Conservation (phyloP, 768 basidiomycete genomes). For the Leucocoprinus leucothites region DNA sequence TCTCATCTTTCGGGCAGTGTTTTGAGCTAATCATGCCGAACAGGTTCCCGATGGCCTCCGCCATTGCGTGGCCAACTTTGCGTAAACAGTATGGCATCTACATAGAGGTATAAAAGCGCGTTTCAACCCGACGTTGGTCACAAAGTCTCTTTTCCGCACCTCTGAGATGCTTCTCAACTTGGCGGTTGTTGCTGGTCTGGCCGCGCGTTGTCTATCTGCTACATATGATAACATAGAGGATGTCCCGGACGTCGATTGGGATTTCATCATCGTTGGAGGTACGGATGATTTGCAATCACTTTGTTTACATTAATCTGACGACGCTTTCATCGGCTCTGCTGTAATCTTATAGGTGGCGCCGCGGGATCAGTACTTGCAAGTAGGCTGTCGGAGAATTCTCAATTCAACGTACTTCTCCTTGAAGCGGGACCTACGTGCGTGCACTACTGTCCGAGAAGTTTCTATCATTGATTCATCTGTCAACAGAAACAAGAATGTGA, state of each 20-base stretch:
- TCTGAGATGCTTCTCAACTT: not conserved
- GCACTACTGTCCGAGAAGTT: not conserved
- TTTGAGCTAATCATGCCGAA: no score
- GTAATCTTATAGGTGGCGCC: conserved; percentile 17
- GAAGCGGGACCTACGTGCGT: conserved; percentile 22
- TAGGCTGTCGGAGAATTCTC: conserved; percentile 19
- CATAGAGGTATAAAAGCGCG: no score
- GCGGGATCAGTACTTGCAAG: conserved; percentile 26
- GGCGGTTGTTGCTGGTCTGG: not conserved
- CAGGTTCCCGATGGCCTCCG: no score
- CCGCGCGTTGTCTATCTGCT: not conserved
- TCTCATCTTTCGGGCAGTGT: no score
- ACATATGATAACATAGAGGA: not conserved
- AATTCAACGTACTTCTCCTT: conserved; percentile 21
- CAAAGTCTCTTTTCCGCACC: not conserved
- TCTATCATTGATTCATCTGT: not conserved
- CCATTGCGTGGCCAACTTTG: no score
- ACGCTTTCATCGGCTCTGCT: not conserved
- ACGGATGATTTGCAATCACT: not conserved
- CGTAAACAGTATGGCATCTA: no score
- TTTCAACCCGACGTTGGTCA: no score
- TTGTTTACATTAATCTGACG: no score
- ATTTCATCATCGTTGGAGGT: conserved; percentile 21
- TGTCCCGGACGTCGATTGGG: not conserved
- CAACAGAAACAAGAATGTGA: conserved; percentile 16